Conservation (phyloP, 2,329 filamentous ascomycete species). For the Metarhizium rileyi region DNA sequence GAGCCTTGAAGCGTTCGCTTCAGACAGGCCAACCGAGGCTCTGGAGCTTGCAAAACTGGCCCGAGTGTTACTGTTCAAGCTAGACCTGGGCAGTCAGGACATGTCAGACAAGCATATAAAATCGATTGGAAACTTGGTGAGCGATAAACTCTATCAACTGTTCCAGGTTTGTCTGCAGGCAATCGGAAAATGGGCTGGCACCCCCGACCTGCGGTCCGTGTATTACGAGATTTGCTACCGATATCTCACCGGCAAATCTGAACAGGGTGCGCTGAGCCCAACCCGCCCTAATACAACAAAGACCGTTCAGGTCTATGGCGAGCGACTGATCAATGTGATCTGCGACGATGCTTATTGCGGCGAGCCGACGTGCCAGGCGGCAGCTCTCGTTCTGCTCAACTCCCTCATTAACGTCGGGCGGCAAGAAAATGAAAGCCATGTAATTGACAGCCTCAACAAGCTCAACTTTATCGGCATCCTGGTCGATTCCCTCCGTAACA, state of each 20-base stretch:
- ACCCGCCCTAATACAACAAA: constrained; percentile 57
- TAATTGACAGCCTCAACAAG: constrained; percentile 71
- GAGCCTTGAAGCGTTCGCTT: constrained; percentile 69
- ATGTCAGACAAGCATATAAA: constrained; percentile 32
- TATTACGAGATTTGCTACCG: constrained; percentile 90
- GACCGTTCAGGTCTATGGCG: constrained; percentile 58
- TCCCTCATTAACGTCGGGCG: constrained; percentile 65
- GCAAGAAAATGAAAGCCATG: constrained; percentile 59
- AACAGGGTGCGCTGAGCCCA: constrained; percentile 37
- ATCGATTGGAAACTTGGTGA: constrained; percentile 59
- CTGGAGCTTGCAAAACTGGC: constrained; percentile 70
- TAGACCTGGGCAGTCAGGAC: constrained; percentile 45
- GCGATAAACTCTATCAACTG: constrained; percentile 82
- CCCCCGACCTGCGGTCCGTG: constrained; percentile 63
- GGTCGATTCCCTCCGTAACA: constrained; percentile 73
- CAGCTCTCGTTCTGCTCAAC: constrained; percentile 76
- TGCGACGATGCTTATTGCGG: constrained; percentile 91
- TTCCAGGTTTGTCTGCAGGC: constrained; percentile 81
- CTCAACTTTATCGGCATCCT: constrained; percentile 88
- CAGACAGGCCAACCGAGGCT: constrained; percentile 59
- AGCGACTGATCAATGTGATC: constrained; percentile 71
- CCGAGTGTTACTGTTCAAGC: constrained; percentile 59
- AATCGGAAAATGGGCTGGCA: constrained; percentile 63
- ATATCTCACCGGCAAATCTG: constrained; percentile 63
- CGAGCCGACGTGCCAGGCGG: constrained; percentile 70